A percentile compares a stretch with the other conserved stretches of the same genome.
Evolutionary conservation across 768 basidiomycete species (phyloP).

Genomic region (Boletellus ananiceps): DNA sequence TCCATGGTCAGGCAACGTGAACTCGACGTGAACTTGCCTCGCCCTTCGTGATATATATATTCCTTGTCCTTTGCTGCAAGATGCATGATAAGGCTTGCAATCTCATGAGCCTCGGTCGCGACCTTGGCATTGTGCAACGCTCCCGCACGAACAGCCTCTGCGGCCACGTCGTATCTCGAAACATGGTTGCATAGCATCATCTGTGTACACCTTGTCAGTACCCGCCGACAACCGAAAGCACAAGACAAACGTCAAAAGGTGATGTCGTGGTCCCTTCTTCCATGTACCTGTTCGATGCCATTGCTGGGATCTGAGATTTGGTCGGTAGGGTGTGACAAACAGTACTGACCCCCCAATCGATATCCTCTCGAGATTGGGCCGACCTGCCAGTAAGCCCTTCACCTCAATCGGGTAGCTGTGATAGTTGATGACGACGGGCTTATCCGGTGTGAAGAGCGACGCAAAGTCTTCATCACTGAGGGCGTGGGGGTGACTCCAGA

Average conservation of each 20-base stretch:
- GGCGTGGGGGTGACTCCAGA: slow-evolving; percentile 74
- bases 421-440: slow-evolving; percentile 74
- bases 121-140: slow-evolving; percentile 49
- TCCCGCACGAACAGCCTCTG: slow-evolving; percentile 54
- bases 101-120: slow-evolving; percentile 53
- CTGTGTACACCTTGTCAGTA: slow-evolving; percentile 28
- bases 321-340: slow-evolving; percentile 1
- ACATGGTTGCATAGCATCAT: slow-evolving; percentile 74
- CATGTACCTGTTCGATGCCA: slow-evolving; percentile 36
- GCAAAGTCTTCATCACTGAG: slow-evolving; percentile 58
- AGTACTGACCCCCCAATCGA: slow-evolving; percentile 45
- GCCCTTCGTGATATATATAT: slow-evolving; percentile 55
- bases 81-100: slow-evolving; percentile 56
- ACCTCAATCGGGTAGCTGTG: slow-evolving; percentile 78
- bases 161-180: slow-evolving; percentile 63
- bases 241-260: slow-evolving; percentile 60
- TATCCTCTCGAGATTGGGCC: slow-evolving; percentile 46
- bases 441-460: slow-evolving; percentile 67
- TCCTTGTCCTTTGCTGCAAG: slow-evolving; percentile 56
- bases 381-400: slow-evolving; percentile 58
- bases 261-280: slow-evolving; percentile 82
- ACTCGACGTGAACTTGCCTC: slow-evolving; percentile 36
- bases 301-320: not conserved
- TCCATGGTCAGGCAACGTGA: not conserved
- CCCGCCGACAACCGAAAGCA: not conserved